These are phyloP conservation scores for Triglochin maritima DNA, from an alignment of 106 monocot genomes.

Conservation along the genomic window DNA sequence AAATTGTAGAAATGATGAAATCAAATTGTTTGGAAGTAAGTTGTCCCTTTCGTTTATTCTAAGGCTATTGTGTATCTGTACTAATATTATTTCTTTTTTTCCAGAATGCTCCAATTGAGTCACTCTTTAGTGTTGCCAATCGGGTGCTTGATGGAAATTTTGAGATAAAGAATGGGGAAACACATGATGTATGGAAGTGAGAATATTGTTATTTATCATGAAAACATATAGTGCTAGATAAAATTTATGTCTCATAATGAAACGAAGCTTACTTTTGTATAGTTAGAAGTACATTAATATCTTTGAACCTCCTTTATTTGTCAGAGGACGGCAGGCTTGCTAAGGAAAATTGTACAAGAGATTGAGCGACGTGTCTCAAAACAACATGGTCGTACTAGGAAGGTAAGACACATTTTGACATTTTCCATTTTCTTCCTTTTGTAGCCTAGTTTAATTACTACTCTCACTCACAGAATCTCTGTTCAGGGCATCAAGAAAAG, in stretches of 20 bases:
- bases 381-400: slow-evolving; percentile 69
- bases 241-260: background rate
- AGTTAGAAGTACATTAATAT: background rate
- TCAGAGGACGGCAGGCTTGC: slow-evolving; percentile 51
- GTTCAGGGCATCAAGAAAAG: slow-evolving; percentile 65
- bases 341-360: slow-evolving; percentile 69
- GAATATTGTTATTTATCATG: background rate
- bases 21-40: slow-evolving; percentile 82
- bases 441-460: background rate
- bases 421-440: background rate
- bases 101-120: slow-evolving; percentile 91
- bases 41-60: background rate
- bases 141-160: slow-evolving; percentile 83
- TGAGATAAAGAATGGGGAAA: slow-evolving; percentile 57
- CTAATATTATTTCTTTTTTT: slow-evolving; percentile 1
- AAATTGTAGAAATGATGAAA: slow-evolving; percentile 83
- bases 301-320: background rate
- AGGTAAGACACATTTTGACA: slow-evolving; percentile 33
- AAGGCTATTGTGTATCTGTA: background rate
- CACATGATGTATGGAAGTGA: slow-evolving; percentile 67
- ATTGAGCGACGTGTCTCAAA: slow-evolving; percentile 70
- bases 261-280: background rate
- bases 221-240: background rate
- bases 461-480: slow-evolving; percentile 53
- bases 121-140: slow-evolving; percentile 75